phyloP scores from a whole-genome alignment of 768 basidiomycete genomes.

The Erythrobasidium yunnanense region DNA sequence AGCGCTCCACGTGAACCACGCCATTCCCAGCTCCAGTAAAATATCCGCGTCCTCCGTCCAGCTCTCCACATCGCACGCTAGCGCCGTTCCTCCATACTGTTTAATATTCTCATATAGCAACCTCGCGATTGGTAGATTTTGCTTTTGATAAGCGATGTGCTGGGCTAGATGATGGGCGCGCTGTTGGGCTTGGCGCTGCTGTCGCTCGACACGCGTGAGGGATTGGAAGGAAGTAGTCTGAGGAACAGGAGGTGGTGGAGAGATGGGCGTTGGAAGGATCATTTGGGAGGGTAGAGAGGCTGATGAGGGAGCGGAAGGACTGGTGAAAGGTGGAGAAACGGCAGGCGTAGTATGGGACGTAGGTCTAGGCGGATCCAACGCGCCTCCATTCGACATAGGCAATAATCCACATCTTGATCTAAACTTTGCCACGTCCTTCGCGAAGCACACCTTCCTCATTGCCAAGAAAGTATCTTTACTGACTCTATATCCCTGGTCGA shows the following conservation, averaged over 20 bases:
- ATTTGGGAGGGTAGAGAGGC: no score
- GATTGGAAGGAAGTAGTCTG: not conserved
- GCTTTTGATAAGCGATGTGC: not conserved
- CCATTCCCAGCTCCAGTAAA: constrained; percentile 22
- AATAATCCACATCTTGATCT: constrained; percentile 4
- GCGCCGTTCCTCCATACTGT: constrained; percentile 14
- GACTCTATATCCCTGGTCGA: not conserved
- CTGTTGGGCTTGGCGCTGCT: not conserved
- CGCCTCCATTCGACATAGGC: no score
- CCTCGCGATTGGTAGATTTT: not conserved
- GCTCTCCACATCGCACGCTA: constrained; percentile 22
- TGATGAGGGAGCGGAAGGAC: no score
- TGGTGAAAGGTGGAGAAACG: no score
- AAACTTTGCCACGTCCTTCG: constrained; percentile 10
- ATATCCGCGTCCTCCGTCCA: constrained; percentile 26
- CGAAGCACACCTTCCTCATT: constrained; percentile 2
- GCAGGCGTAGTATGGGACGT: no score
- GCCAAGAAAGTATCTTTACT: not conserved
- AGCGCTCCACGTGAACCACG: constrained; percentile 10
- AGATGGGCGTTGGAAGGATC: not conserved
- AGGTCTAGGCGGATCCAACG: no score
- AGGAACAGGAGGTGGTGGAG: not conserved
- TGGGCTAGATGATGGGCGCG: not conserved
- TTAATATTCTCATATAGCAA: not conserved
- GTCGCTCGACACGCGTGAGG: not conserved